Percentiles rank a stretch among this genome's conserved stretches.
phyloP scores from a whole-genome alignment of 2,329 filamentous ascomycete genomes.

The Fusarium sp. region DNA sequence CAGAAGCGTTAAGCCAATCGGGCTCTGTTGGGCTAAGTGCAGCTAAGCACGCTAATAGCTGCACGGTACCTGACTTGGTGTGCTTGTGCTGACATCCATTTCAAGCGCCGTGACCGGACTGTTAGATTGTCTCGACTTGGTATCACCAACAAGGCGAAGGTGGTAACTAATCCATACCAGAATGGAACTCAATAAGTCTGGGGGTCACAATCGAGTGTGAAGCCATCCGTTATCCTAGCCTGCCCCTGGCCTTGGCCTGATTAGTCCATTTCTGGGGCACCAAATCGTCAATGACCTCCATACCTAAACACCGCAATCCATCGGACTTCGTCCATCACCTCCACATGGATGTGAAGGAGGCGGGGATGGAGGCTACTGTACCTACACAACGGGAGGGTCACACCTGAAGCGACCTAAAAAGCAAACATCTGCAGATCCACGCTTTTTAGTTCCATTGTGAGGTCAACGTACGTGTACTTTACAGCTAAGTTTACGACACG shows the following conservation, averaged over 20 bases:
- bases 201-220: constrained; percentile 12
- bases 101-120: constrained; percentile 4
- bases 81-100: constrained; percentile 26
- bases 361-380: too few relatives aligned
- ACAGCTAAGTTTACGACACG: constrained; percentile 7
- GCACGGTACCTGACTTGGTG: constrained; percentile 28
- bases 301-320: constrained; percentile 21
- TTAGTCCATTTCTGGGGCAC: constrained; percentile 19
- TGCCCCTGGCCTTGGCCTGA: too few relatives aligned
- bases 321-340: constrained; percentile 16
- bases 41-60: constrained; percentile 14
- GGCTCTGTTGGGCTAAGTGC: constrained; percentile 20
- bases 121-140: neutral
- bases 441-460: constrained; percentile 31
- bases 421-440: constrained; percentile 37
- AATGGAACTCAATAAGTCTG: constrained; percentile 10
- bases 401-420: constrained; percentile 31
- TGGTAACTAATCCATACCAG: neutral
- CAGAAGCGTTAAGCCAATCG: constrained; percentile 16
- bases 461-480: constrained; percentile 10
- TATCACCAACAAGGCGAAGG: constrained; percentile 16
- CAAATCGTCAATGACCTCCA: constrained; percentile 2
- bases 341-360: constrained; percentile 6
- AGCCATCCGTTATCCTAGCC: constrained; percentile 12
- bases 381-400: constrained; percentile 23